A percentile compares a stretch with the other conserved stretches of the same genome.
Evolutionary conservation across 2,329 filamentous ascomycete genomes (phyloP).

Genomic region (Neofusicoccum laricinum): DNA sequence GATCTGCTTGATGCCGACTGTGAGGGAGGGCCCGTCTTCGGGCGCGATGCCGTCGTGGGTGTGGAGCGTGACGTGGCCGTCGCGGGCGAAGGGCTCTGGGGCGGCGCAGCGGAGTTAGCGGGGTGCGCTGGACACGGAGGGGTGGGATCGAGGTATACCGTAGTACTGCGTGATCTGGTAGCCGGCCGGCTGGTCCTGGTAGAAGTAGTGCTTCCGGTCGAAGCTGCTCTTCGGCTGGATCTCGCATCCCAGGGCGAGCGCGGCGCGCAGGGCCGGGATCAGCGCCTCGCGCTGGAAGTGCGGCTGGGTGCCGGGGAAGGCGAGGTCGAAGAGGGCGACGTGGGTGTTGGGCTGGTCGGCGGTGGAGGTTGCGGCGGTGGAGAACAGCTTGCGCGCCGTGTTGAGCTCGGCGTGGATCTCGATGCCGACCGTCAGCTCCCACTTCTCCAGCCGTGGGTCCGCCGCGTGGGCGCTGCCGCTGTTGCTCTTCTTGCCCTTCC

Average conservation of each 20-base stretch:
- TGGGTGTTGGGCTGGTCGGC: slow-evolving; percentile 77
- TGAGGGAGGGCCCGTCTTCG: slow-evolving; percentile 67
- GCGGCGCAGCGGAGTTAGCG: not conserved
- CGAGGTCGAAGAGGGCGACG: slow-evolving; percentile 83
- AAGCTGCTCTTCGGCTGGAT: slow-evolving; percentile 78
- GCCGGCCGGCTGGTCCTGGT: slow-evolving; percentile 93
- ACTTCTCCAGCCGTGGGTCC: slow-evolving; percentile 51
- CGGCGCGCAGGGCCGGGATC: slow-evolving; percentile 85
- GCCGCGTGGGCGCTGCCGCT: slow-evolving; percentile 9
- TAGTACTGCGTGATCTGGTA: slow-evolving; percentile 99
- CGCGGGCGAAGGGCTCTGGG: slow-evolving; percentile 59
- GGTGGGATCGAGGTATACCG: slow-evolving; percentile 33
- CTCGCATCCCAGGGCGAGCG: slow-evolving; percentile 76
- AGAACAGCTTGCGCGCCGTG: slow-evolving; percentile 86
- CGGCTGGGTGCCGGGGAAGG: slow-evolving; percentile 86
- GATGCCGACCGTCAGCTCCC: slow-evolving; percentile 94
- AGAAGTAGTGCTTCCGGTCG: slow-evolving; percentile 98
- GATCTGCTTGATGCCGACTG: slow-evolving; percentile 83
- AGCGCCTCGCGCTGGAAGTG: slow-evolving; percentile 78
- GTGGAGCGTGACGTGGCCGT: slow-evolving; percentile 70
- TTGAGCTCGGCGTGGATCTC: slow-evolving; percentile 98
- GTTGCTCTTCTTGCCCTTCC: slow-evolving; percentile 14
- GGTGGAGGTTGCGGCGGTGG: slow-evolving; percentile 49
- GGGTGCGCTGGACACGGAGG: no score
- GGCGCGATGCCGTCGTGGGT: slow-evolving; percentile 75